Conservation (phyloP, 1,284 basidiomycete species). For the Cystobasidiaceae sp. region DNA sequence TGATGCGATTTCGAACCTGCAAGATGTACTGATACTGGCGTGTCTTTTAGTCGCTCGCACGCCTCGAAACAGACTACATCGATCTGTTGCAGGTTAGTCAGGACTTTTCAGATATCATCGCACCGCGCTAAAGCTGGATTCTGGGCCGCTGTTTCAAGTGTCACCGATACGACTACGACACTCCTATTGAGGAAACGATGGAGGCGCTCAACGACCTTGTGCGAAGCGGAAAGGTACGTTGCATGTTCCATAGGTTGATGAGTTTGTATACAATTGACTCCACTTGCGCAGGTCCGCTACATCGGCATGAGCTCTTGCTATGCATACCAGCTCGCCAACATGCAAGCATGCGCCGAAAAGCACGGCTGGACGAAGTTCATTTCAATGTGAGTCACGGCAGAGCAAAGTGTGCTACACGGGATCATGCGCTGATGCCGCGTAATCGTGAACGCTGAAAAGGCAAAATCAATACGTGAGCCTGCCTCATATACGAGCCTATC, state of each 20-base stretch:
- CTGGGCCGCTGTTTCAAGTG: constrained; percentile 51
- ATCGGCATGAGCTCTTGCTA: constrained; percentile 55
- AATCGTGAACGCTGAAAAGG: not conserved
- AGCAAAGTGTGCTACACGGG: constrained; percentile 50
- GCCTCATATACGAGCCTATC: too few species aligned
- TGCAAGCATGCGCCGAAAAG: constrained; percentile 57
- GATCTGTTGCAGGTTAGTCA: constrained; percentile 58
- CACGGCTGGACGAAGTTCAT: constrained; percentile 44
- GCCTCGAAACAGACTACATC: constrained; percentile 65
- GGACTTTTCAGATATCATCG: not conserved
- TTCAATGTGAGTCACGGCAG: constrained; percentile 35
- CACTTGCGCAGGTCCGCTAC: constrained; percentile 51
- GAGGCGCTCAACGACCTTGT: constrained; percentile 61
- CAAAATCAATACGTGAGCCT: constrained; percentile 1
- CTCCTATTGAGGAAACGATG: constrained; percentile 57
- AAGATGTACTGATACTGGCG: not conserved
- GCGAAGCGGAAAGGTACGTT: constrained; percentile 10
- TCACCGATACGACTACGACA: constrained; percentile 53
- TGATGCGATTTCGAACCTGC: too few species aligned
- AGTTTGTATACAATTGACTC: not conserved
- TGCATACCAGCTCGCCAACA: constrained; percentile 47
- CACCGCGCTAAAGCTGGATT: too few species aligned
- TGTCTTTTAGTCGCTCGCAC: constrained; percentile 50
- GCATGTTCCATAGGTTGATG: not conserved
- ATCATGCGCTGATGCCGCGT: constrained; percentile 18